Evolutionary conservation across 306 rosid species (phyloP).

Genomic region (Fragaria nilgerrensis): DNA sequence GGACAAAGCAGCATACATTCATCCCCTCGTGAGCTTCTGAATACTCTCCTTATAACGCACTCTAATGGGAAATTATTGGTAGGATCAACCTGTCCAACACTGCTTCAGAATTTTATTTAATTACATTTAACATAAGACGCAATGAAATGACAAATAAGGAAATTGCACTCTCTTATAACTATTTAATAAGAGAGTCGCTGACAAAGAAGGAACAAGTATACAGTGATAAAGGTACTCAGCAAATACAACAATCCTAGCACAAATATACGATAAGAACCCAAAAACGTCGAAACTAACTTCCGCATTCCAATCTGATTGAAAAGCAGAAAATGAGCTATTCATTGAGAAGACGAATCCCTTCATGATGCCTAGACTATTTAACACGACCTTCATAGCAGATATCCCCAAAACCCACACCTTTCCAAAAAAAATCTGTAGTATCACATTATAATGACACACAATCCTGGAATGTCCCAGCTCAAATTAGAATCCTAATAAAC

Average conservation of each 20-base stretch:
- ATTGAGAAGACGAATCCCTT: background rate
- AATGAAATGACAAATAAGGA: background rate
- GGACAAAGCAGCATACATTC: constrained; percentile 91
- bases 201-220: background rate
- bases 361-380: background rate
- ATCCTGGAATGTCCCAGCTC: background rate
- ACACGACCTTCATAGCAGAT: background rate
- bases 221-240: background rate
- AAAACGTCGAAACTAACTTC: background rate
- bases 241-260: background rate
- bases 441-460: background rate
- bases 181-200: background rate
- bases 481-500: background rate
- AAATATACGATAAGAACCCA: background rate
- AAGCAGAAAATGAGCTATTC: background rate
- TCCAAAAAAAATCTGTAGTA: background rate
- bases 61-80: constrained; percentile 65
- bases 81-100: constrained; percentile 74
- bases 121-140: background rate
- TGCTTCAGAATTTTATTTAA: constrained; percentile 21
- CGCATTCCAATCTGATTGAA: background rate
- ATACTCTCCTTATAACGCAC: constrained; percentile 80
- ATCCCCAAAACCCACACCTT: background rate
- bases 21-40: constrained; percentile 68
- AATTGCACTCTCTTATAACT: no score